Percentiles rank a stretch among this genome's conserved stretches.
phyloP scores from a whole-genome alignment of 176 grass and related monocot species.

The Oryza coarctata region DNA sequence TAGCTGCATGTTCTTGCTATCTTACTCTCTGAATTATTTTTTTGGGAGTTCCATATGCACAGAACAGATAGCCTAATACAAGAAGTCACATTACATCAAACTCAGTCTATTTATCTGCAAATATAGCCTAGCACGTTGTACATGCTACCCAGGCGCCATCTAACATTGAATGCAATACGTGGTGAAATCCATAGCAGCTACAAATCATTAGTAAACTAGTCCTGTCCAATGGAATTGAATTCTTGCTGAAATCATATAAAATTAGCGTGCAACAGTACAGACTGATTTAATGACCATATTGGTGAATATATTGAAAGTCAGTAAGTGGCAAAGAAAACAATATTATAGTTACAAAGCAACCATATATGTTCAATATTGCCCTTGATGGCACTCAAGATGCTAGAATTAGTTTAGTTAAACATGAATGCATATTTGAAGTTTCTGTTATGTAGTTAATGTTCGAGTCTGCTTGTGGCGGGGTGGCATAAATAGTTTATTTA shows the following conservation, averaged over 20 bases:
- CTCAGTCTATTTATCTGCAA: neutral
- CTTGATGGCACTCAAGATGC: too few species aligned
- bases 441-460: neutral
- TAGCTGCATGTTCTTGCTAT: neutral
- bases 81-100: neutral
- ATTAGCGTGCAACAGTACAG: neutral
- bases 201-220: neutral
- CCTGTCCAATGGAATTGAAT: neutral
- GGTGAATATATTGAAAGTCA: neutral
- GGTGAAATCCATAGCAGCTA: neutral
- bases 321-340: neutral
- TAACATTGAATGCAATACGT: neutral
- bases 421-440: neutral
- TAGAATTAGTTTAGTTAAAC: too few species aligned
- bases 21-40: neutral
- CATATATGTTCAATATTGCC: too few species aligned
- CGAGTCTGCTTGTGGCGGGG: neutral
- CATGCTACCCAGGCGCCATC: neutral
- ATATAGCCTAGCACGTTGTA: neutral
- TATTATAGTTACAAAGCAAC: neutral
- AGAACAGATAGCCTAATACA: neutral
- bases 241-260: neutral
- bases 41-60: neutral
- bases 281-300: slow-evolving; percentile 15
- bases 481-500: neutral